Base-by-base conservation (phyloP, 345 rosid genomes). In the Populus ilicifolia region DNA sequence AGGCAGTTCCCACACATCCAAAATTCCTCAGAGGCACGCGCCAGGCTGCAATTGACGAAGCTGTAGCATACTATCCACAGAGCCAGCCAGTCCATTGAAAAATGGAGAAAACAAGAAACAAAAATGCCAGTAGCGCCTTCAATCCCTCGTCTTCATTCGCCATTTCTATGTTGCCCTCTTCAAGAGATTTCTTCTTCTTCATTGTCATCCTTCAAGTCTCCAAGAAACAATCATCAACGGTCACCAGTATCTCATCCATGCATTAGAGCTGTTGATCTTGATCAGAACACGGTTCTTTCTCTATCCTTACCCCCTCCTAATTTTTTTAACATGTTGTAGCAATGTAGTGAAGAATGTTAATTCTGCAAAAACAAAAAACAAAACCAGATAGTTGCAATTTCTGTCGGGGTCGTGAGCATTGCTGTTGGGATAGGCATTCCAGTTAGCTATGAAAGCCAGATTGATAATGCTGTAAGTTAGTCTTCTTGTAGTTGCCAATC, bases 351-450 rank as follows among this genome's bases (percentile, higher is more conserved):
- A 23, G 44, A 27, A 8, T 36, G 33, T 39, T 29, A 62, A 33
- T 36, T 61, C 7, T 16, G n/a, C 11, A 35, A 6, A 4, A 29
- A 38, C 0, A 13, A 17, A 16, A 16, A 67, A 62, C 11, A 23
- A 35, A 69, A 43, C 64, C 87, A 95, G 98, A 81, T 96, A 64
- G 84, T 93, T 30, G 97, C 98, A 25, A 80, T 93, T 17, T 77
- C 98, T 1, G 99, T 96, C 36, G 99, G 98, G 27, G 4, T 93
- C 10, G 96, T 78, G 27, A 96, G 99, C 77, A 88, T 93, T 33
- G 99, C 94, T 0, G 66, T 90, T 52, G 98, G 98, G 67, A 92
- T 93, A 14, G 98, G 97, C 69, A 83, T 93, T 82, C 99, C 99
- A 5, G 80, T 88, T 52, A 93, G 93, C 85, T 92, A 95, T 80